These are phyloP conservation scores for Sicyos edulis DNA, from an alignment of 306 rosid species.

Conservation along the genomic window DNA sequence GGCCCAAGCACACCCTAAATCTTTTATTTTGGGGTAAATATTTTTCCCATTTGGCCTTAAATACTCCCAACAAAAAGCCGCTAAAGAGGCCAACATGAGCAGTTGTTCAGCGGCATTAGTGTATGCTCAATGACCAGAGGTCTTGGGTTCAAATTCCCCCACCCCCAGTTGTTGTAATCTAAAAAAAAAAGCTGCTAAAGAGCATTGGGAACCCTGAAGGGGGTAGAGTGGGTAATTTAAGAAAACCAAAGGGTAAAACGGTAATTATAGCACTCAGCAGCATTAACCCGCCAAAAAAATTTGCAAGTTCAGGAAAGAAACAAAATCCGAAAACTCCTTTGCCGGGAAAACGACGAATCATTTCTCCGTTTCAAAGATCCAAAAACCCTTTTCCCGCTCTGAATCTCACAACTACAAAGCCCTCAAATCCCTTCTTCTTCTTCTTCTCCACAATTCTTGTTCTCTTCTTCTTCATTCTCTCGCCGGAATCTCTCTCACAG, in stretches of 20 bases:
- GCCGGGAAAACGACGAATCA: constrained; percentile 12
- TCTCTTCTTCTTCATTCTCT: neutral
- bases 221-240: no score
- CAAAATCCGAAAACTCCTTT: neutral
- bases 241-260: neutral
- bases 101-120: no score
- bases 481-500: neutral
- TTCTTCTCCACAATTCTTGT: neutral
- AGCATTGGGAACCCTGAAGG: no score
- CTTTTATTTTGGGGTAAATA: no score
- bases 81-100: no score
- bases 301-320: neutral
- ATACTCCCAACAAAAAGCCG: no score
- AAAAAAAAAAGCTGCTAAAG: no score
- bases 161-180: no score
- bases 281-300: neutral
- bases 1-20: no score
- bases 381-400: constrained; percentile 9
- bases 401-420: constrained; percentile 6
- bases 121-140: no score
- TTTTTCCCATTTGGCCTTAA: no score
- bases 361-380: neutral
- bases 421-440: neutral
- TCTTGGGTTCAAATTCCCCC: no score
- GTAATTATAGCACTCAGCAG: neutral